Base-by-base conservation (phyloP, 768 basidiomycete genomes). In the Lentinus brumalis region DNA sequence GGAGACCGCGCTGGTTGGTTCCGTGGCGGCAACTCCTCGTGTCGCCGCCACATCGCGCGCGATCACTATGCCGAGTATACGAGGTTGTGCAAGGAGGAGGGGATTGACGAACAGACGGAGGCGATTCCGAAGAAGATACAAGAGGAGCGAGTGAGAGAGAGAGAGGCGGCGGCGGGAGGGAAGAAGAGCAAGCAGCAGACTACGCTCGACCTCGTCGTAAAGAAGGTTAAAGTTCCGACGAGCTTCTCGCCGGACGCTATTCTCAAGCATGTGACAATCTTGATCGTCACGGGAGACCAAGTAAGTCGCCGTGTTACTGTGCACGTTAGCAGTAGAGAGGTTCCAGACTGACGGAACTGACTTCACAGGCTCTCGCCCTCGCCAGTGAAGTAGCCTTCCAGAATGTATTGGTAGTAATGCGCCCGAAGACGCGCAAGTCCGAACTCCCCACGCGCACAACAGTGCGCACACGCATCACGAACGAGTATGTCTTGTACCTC, bases 331-430 rank as follows among this genome's bases (percentile, higher is more conserved):
- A 26, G 21, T 26, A 26, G 21, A 26, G 21, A 26, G 21, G 21
- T 26, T 26, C 21, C 21, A 26, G 21, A 26, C 21, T 26, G 21
- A 26, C 21, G 21, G 21, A 26, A 26, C 21, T 26, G 21, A 18
- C 42, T 46, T 18, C 11, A 2, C 35, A 58, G 57, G 57, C 57
- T 16, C 39, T 58, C n/a, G n/a, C 50, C 10, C 15, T 50, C 5
- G 57, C 49, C 11, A 35, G 40, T 18, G 41, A 35, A 2, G 4
- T 40, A 8, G 32, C 41, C 32, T 60, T 60, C 29, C 53, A 18
- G 15, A 55, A 60, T 15, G 53, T 42, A 18, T 15, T 60, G 5
- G 53, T 60, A 2, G 29, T 16, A 2, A 60, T 58, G 57, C 49
- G 49, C 21, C 57, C 49, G 2, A 51, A 51, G 40, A 58, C 49